Evolutionary conservation across 2,329 filamentous ascomycete species (phyloP).

Genomic region (Tolypocladium cylindrosporum): DNA sequence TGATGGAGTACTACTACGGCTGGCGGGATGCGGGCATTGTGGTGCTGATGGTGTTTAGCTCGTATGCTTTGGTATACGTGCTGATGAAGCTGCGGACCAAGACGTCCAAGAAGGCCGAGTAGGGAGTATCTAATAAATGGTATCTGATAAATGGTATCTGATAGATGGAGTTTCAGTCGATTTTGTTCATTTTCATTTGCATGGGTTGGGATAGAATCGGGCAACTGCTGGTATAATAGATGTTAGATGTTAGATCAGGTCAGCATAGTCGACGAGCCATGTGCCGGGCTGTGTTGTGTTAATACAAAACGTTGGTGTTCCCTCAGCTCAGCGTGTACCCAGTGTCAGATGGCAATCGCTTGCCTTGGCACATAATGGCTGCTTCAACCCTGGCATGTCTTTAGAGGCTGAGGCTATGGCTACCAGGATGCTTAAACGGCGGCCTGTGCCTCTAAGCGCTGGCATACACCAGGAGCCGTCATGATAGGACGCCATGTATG

Average conservation of each 20-base stretch:
- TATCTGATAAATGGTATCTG: background rate
- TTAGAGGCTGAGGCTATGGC: too few relatives aligned
- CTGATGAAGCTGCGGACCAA: slow-evolving; percentile 40
- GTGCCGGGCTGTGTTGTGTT: background rate
- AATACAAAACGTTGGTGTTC: background rate
- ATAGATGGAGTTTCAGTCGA: background rate
- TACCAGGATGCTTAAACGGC: too few relatives aligned
- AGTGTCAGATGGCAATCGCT: too few relatives aligned
- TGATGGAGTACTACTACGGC: slow-evolving; percentile 51
- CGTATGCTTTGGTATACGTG: slow-evolving; percentile 36
- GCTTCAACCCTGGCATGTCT: too few relatives aligned
- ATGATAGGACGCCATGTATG: too few relatives aligned
- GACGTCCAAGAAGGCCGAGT: slow-evolving; percentile 35
- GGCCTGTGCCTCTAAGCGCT: too few relatives aligned
- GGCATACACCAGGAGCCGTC: too few relatives aligned
- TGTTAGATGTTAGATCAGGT: background rate
- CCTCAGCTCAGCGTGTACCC: too few relatives aligned
- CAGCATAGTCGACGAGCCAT: background rate
- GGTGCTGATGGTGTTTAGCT: slow-evolving; percentile 43
- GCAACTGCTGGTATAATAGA: background rate
- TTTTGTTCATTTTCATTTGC: background rate
- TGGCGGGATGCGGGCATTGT: slow-evolving; percentile 57
- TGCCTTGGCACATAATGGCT: too few relatives aligned
- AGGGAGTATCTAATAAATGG: background rate
- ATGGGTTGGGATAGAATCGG: background rate